Conservation (phyloP, 371 early-diverging fungal genomes). For the Entomophthora muscae region DNA sequence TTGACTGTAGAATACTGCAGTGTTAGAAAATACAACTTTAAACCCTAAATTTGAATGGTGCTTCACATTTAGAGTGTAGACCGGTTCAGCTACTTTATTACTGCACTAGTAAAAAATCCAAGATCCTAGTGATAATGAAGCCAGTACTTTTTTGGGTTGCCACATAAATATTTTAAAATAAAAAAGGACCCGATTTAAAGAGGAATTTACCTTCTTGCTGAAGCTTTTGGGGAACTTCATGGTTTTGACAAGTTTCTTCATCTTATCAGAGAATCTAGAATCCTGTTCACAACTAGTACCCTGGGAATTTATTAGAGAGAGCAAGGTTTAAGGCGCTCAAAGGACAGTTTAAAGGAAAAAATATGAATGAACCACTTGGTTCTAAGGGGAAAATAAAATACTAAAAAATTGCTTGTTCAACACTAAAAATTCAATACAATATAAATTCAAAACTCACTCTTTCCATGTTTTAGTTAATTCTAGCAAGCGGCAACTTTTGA, state of each 20-base stretch:
- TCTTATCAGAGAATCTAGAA: slow-evolving; percentile 71
- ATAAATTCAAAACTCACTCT: no score
- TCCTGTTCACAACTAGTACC: slow-evolving; percentile 78
- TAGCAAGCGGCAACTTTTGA: no score
- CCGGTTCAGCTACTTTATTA: not conserved
- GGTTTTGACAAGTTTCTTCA: slow-evolving; percentile 60
- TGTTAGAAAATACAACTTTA: not conserved
- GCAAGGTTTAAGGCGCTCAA: no score
- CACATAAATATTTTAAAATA: not conserved
- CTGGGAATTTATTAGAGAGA: no score
- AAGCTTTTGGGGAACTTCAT: slow-evolving; percentile 72
- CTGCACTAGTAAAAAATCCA: not conserved
- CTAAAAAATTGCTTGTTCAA: no score
- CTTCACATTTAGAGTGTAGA: not conserved
- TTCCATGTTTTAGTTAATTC: no score
- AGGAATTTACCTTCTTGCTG: slow-evolving; percentile 43
- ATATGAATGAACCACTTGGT: not conserved
- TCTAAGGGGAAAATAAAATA: not conserved
- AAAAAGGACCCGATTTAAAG: not conserved
- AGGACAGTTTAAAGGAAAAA: no score
- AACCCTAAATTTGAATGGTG: not conserved
- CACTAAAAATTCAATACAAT: no score
- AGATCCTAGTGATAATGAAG: not conserved
- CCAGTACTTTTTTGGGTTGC: not conserved
- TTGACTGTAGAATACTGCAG: not conserved